Conservation (phyloP, 805 yeast species). For the Hermanozyma aechmeae region DNA sequence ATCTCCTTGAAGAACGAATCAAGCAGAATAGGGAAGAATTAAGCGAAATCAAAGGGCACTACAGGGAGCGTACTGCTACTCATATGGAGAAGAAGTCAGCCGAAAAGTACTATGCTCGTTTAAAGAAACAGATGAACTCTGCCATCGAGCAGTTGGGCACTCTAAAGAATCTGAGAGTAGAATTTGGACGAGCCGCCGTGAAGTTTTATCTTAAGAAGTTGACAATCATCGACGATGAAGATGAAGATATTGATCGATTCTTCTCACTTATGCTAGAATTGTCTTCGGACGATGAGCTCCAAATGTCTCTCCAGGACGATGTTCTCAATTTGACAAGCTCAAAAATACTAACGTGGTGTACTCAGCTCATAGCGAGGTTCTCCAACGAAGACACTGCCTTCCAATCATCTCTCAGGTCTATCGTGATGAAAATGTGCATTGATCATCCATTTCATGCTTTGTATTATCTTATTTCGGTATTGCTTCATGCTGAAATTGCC, state of each 20-base stretch:
- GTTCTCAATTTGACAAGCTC: conserved; percentile 41
- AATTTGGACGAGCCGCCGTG: conserved; percentile 44
- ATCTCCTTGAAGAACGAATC: conserved; percentile 30
- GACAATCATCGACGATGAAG: conserved; percentile 29
- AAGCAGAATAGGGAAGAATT: conserved; percentile 37
- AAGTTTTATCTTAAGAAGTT: conserved; percentile 51
- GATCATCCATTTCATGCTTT: conserved; percentile 69
- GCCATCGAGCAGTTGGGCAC: conserved; percentile 40
- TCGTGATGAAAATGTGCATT: conserved; percentile 38
- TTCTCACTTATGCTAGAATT: conserved; percentile 78
- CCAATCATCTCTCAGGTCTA: conserved; percentile 41
- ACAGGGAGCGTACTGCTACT: conserved; percentile 28
- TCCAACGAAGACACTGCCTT: conserved; percentile 40
- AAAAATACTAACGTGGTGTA: conserved; percentile 71
- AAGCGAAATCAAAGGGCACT: conserved; percentile 37
- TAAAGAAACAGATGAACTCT: conserved; percentile 36
- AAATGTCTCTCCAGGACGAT: conserved; percentile 26
- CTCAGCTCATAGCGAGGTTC: conserved; percentile 70
- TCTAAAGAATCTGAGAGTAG: conserved; percentile 26
- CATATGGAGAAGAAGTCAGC: conserved; percentile 44
- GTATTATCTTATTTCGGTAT: conserved; percentile 51
- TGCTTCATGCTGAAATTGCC: conserved; percentile 31
- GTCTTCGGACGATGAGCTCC: conserved; percentile 35
- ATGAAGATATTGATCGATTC: conserved; percentile 61
- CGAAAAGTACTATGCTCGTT: conserved; percentile 39